Evolutionary conservation across 2,329 filamentous ascomycete genomes (phyloP).

Genomic region (Pezicula carpinea): DNA sequence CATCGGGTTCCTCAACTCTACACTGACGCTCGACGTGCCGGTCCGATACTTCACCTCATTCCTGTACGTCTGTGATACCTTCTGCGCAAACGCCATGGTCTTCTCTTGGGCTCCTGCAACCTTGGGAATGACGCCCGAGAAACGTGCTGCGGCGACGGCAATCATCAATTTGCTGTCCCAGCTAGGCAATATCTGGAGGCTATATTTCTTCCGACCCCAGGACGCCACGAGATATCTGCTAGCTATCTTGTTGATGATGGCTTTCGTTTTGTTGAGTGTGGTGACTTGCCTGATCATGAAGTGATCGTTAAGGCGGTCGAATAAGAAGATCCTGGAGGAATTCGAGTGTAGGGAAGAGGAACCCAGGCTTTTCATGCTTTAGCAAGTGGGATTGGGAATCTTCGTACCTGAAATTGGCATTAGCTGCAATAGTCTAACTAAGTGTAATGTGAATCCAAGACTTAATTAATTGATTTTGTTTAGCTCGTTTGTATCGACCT

Average conservation of each 20-base stretch:
- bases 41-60: slow-evolving; percentile 27
- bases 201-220: slow-evolving; percentile 32
- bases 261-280: slow-evolving; percentile 8
- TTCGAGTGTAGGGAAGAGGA: neutral
- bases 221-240: slow-evolving; percentile 24
- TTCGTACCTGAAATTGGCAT: too few relatives aligned
- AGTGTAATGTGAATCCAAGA: too few relatives aligned
- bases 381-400: too few relatives aligned
- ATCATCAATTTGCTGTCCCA: slow-evolving; percentile 34
- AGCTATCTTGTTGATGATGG: slow-evolving; percentile 12
- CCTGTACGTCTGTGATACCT: slow-evolving; percentile 29
- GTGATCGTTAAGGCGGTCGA: neutral
- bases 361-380: neutral
- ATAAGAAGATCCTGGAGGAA: slow-evolving; percentile 2
- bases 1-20: slow-evolving; percentile 10
- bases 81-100: slow-evolving; percentile 31
- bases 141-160: slow-evolving; percentile 31
- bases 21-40: neutral
- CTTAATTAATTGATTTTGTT: too few relatives aligned
- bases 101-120: slow-evolving; percentile 32
- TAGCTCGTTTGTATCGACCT: too few relatives aligned
- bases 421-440: too few relatives aligned
- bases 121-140: slow-evolving; percentile 33
- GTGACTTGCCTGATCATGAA: slow-evolving; percentile 3
- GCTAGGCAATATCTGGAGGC: slow-evolving; percentile 35